Percentiles rank a stretch among this genome's conserved stretches.
phyloP scores from a whole-genome alignment of 345 rosid genomes.

The Gossypium rotundifolium region DNA sequence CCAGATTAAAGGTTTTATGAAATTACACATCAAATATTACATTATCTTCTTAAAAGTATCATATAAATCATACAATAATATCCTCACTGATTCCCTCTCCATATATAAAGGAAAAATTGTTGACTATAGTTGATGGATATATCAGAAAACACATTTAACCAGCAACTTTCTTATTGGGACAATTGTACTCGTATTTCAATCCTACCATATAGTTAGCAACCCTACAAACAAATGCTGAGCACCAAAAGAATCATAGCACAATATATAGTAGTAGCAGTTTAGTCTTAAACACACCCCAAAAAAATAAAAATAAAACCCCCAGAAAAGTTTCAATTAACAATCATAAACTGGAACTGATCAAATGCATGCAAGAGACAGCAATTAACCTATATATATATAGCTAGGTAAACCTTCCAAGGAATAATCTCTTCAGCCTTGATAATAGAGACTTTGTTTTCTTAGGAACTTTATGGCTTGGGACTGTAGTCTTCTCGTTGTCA shows the following conservation, averaged over 20 bases:
- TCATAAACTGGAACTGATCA: background rate
- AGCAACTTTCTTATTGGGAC: no score
- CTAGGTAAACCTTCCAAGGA: background rate
- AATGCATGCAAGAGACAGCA: background rate
- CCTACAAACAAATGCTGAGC: background rate
- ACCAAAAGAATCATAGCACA: background rate
- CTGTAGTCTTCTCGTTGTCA: background rate
- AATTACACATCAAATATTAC: no score
- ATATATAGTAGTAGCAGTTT: background rate
- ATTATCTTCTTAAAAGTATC: no score
- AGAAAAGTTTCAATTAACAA: background rate
- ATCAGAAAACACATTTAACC: no score
- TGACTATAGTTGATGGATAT: no score
- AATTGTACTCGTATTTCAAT: background rate
- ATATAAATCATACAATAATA: no score
- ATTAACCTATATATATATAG: background rate
- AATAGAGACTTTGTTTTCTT: background rate
- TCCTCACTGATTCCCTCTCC: no score
- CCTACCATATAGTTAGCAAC: background rate
- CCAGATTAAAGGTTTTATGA: no score
- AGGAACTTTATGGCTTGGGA: background rate
- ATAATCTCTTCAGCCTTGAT: constrained; percentile 7
- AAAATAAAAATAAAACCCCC: background rate
- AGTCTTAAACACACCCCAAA: background rate
- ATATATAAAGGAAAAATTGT: no score